Base-by-base conservation (phyloP, 169 alveolate species). In the Plasmodium gallinaceum region DNA sequence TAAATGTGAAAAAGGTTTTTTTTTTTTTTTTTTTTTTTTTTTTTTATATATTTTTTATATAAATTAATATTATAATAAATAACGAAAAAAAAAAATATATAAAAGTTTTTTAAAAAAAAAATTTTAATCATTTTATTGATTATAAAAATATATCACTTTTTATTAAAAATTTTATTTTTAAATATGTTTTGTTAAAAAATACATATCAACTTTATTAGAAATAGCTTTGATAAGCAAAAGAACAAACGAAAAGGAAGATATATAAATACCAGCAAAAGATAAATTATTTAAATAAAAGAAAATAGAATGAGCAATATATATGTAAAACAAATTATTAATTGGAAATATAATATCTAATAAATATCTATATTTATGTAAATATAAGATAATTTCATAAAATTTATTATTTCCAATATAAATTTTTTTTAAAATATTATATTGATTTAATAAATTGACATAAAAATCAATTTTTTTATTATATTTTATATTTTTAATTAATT, bases 251-350 rank as follows among this genome's bases (percentile, higher is more conserved):
- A 86, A 71, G 39, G 87, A 69, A 20, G 92, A 86, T 43, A 65
- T 64, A 46, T 86, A 86, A 60, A 86, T 86, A 46, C 92, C 92
- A n/a, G 88, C 92, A 51, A 58, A 86, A 9, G 92, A 86, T 14
- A 86, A 42, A 51, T 65, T 70, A 12, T 61, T 86, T 46, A 86
- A 64, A 64, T 86, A 71, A 64, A 70, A 86, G 42, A 58, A 86
- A 51, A 73, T 62, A n/a, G 92, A 86, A 73, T 86, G 92, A 22
- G 87, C 92, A 9, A 86, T 70, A 43, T 86, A 86, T 68, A 86
- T 70, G 52, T 86, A 86, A 65, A 86, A 86, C 6, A 86, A 71
- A n/a, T 73, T 58, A 61, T 86, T 39, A 22, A 86, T 71, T 18
- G 92, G 92, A 0, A 70, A 86, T 8, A 86, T 57, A 18, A 86